Conservation (phyloP, 2,329 filamentous ascomycete species). For the Aspergillus pseudonomiae region DNA sequence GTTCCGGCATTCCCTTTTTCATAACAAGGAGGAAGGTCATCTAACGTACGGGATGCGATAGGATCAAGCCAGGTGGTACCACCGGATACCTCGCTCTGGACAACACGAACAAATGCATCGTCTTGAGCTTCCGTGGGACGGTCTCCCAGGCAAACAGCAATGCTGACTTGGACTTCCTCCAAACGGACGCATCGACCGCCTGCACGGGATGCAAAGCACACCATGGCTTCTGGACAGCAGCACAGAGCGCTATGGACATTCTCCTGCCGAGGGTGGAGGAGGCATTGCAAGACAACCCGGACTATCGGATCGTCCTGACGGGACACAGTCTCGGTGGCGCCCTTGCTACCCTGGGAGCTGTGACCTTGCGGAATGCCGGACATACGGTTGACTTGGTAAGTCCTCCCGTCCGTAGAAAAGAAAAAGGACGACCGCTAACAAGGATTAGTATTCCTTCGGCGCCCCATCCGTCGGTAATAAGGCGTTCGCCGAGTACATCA, state of each 20-base stretch:
- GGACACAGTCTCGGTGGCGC: slow-evolving; percentile 12
- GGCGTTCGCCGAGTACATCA: slow-evolving; percentile 9
- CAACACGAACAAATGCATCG: slow-evolving; percentile 3
- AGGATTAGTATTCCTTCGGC: slow-evolving; percentile 9
- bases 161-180: not conserved
- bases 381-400: slow-evolving; percentile 9
- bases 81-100: slow-evolving; percentile 10
- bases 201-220: slow-evolving; percentile 12
- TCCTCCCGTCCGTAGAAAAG: not conserved
- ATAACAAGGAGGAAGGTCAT: no score
- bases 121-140: slow-evolving; percentile 9
- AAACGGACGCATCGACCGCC: not conserved
- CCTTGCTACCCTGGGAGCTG: slow-evolving; percentile 3
- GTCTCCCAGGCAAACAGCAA: slow-evolving; percentile 3
- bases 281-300: not conserved
- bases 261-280: not conserved
- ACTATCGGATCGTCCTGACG: not conserved
- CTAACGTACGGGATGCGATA: not conserved
- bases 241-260: not conserved
- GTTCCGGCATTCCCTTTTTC: not conserved
- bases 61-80: slow-evolving; percentile 6
- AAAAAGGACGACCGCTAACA: not conserved
- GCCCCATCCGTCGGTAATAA: slow-evolving; percentile 8
- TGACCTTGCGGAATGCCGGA: slow-evolving; percentile 1
- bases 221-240: slow-evolving; percentile 8